phyloP scores from a whole-genome alignment of 768 basidiomycete genomes.

The Nidularia pulvinata region DNA sequence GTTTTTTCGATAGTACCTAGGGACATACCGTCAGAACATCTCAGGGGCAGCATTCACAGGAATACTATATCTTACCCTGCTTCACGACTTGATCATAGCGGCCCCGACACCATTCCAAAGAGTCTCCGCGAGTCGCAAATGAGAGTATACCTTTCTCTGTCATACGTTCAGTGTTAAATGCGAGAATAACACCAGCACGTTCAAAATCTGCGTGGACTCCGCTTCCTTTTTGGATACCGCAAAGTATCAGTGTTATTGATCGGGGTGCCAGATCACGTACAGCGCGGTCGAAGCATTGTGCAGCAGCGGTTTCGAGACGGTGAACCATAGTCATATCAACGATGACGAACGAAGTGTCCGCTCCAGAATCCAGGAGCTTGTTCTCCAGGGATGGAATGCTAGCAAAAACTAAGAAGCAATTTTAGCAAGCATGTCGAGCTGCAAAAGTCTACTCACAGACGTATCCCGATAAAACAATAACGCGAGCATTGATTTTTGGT shows the following conservation, averaged over 20 bases:
- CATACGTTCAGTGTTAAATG: too few species aligned
- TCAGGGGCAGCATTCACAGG: too few species aligned
- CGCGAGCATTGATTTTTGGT: conserved; percentile 5
- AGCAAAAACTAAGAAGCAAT: not conserved
- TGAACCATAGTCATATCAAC: not conserved
- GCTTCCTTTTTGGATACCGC: not conserved
- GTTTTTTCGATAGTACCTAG: too few species aligned
- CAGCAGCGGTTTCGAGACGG: not conserved
- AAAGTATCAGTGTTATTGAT: not conserved
- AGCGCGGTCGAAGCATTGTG: not conserved
- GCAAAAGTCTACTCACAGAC: conserved; percentile 7
- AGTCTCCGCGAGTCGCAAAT: too few species aligned
- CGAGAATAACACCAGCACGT: not conserved
- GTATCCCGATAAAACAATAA: conserved; percentile 7
- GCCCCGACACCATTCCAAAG: too few species aligned
- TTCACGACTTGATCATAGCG: too few species aligned
- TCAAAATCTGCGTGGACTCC: not conserved
- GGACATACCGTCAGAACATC: too few species aligned
- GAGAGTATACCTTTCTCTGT: too few species aligned
- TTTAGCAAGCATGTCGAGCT: not conserved
- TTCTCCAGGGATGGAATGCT: not conserved
- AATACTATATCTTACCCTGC: too few species aligned
- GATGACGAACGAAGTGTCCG: not conserved
- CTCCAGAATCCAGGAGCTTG: not conserved
- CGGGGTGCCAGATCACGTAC: not conserved